Conservation (phyloP, 148 eudicot genomes). For the Mesembryanthemum crystallinum region DNA sequence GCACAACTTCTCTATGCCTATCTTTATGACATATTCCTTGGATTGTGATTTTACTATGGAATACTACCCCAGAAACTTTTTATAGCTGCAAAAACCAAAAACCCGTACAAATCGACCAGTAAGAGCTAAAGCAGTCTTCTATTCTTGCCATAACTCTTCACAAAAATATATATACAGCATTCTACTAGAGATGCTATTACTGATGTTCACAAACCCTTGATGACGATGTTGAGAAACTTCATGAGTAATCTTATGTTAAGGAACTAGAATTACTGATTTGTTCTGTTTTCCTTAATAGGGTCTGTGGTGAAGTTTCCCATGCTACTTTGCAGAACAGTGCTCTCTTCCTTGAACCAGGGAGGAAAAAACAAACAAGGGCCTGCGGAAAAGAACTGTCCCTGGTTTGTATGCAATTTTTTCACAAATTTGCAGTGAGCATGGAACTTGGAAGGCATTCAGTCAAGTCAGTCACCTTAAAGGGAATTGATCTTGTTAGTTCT, state of each 20-base stretch:
- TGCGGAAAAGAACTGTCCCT: neutral
- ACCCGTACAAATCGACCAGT: neutral
- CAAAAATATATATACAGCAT: neutral
- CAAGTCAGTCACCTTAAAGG: neutral
- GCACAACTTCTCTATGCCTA: neutral
- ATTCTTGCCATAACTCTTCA: neutral
- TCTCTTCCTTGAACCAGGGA: neutral
- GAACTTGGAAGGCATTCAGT: neutral
- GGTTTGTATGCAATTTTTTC: neutral
- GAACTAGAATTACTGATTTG: neutral
- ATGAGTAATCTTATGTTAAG: neutral
- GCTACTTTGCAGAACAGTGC: neutral
- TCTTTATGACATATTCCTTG: neutral
- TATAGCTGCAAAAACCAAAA: neutral
- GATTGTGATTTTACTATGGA: neutral
- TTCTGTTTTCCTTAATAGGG: neutral
- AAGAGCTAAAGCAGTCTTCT: neutral
- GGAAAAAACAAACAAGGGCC: neutral
- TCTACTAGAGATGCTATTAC: neutral
- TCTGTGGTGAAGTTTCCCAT: neutral
- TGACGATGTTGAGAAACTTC: neutral
- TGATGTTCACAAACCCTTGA: too few relatives aligned
- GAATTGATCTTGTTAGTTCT: neutral
- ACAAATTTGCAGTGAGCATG: neutral
- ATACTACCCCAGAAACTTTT: neutral